Evolutionary conservation across 257 asterid genomes (phyloP).

Genomic region (Orobanche coerulescens): DNA sequence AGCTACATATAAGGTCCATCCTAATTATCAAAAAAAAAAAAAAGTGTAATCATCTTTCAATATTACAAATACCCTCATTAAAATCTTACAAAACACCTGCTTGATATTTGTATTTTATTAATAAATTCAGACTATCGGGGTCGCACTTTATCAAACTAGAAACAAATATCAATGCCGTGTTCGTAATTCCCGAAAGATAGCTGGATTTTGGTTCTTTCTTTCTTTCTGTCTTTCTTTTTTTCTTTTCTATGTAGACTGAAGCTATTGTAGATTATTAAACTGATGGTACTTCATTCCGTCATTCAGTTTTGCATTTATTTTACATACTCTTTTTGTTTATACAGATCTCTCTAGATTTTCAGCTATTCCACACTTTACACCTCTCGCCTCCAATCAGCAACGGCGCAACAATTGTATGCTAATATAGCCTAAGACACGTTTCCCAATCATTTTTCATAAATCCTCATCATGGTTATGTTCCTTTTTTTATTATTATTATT

Average conservation of each 20-base stretch:
- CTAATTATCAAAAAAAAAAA: too few relatives aligned
- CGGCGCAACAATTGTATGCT: conserved; percentile 59
- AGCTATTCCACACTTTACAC: conserved; percentile 71
- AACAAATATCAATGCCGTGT: neutral
- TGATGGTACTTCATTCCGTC: neutral
- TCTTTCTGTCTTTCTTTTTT: too few relatives aligned
- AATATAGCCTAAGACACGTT: conserved; percentile 29
- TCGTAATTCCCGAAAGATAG: neutral
- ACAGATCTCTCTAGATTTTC: conserved; percentile 83
- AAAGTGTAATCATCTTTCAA: neutral
- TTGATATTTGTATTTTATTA: neutral
- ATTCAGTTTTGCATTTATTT: conserved; percentile 7
- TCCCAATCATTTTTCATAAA: neutral
- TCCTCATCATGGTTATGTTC: conserved; percentile 19
- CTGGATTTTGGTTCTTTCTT: neutral
- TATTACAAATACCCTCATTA: neutral
- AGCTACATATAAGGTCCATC: too few relatives aligned
- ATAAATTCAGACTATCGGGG: neutral
- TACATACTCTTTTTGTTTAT: conserved; percentile 11
- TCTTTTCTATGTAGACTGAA: neutral
- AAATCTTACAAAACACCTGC: neutral
- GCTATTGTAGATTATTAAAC: neutral
- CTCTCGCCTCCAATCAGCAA: conserved; percentile 45
- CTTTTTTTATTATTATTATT: neutral
- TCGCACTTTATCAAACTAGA: neutral